Conservation (phyloP, 2,329 filamentous ascomycete species). For the Sphaerulina musiva region DNA sequence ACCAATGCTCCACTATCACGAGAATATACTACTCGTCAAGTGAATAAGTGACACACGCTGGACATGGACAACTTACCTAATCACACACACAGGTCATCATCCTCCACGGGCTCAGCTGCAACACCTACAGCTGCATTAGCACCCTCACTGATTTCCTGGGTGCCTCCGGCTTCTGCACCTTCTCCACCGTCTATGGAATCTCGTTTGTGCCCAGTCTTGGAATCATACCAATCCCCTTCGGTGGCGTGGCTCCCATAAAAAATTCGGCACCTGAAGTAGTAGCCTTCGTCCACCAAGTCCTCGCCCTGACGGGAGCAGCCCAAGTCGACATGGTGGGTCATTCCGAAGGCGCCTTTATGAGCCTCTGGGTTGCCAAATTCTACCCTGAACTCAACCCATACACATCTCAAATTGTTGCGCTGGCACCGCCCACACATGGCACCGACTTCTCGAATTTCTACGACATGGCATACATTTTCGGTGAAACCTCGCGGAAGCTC, state of each 20-base stretch:
- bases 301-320: slow-evolving; percentile 2
- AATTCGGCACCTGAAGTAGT: slow-evolving; percentile 6
- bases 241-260: slow-evolving; percentile 1
- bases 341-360: slow-evolving; percentile 9
- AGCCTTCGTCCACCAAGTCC: slow-evolving; percentile 7
- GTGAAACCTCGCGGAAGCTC: slow-evolving; percentile 4
- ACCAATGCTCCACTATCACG: neutral
- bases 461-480: slow-evolving; percentile 6
- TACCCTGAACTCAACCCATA: slow-evolving; percentile 2
- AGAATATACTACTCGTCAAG: neutral
- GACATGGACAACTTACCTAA: neutral
- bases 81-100: slow-evolving; percentile 2
- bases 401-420: slow-evolving; percentile 4
- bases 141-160: slow-evolving; percentile 2
- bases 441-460: slow-evolving; percentile 5
- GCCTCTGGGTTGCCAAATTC: slow-evolving; percentile 12
- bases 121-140: slow-evolving; percentile 2
- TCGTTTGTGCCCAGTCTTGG: neutral
- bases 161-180: slow-evolving; percentile 7
- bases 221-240: neutral
- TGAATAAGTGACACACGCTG: no score
- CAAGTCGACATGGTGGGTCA: slow-evolving; percentile 10
- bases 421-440: slow-evolving; percentile 10
- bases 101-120: slow-evolving; percentile 1
- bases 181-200: slow-evolving; percentile 7